Percentiles rank a stretch among this genome's conserved stretches.
Evolutionary conservation across 805 yeast genomes (phyloP).

Genomic region (Myxozyma neotropica): DNA sequence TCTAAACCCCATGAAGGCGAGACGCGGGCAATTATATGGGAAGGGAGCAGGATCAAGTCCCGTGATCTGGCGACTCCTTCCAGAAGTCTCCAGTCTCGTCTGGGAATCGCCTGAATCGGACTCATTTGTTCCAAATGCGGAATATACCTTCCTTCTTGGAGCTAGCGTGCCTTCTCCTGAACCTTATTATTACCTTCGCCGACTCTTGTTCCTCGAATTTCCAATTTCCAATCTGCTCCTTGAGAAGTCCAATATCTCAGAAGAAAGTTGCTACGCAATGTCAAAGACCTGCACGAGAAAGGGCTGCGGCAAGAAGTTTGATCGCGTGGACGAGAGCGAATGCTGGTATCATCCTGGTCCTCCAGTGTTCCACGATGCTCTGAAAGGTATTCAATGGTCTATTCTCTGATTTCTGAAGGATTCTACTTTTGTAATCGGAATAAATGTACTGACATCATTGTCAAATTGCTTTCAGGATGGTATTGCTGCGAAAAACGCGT

Average conservation of each 20-base stretch:
- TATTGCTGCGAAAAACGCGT: slow-evolving; percentile 37
- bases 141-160: background rate
- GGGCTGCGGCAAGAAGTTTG: slow-evolving; percentile 30
- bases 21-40: too few species aligned
- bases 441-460: too few species aligned
- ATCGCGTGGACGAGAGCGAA: slow-evolving; percentile 21
- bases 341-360: slow-evolving; percentile 37
- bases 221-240: background rate
- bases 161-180: slow-evolving; percentile 16
- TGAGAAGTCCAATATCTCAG: background rate
- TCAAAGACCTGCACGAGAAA: slow-evolving; percentile 29
- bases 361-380: slow-evolving; percentile 38
- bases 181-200: background rate
- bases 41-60: too few species aligned
- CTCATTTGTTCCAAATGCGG: background rate
- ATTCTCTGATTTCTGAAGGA: too few species aligned
- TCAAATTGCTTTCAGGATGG: too few species aligned
- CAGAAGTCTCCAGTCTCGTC: background rate
- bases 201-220: background rate
- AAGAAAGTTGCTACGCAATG: slow-evolving; percentile 2
- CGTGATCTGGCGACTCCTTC: background rate
- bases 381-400: slow-evolving; percentile 31
- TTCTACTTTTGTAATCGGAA: too few species aligned
- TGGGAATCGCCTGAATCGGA: background rate
- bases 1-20: too few species aligned